Conservation (phyloP, 2,329 filamentous ascomycete genomes). For the Diatrype stigma region DNA sequence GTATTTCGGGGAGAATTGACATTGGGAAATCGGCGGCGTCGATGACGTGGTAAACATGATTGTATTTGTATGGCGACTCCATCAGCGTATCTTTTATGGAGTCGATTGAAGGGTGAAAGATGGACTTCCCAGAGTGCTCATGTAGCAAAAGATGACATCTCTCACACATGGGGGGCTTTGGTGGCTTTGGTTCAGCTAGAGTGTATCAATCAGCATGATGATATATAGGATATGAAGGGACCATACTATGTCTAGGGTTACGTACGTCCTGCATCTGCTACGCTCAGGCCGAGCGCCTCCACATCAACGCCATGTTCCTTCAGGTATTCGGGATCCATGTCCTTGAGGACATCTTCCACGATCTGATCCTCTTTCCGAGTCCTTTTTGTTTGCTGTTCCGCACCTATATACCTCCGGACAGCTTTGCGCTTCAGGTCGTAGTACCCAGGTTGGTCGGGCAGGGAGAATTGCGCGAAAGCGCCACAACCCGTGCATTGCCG, state of each 20-base stretch:
- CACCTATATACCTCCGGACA: conserved; percentile 44
- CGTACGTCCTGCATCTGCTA: conserved; percentile 8
- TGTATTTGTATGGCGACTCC: conserved; percentile 84
- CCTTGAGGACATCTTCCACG: conserved; percentile 40
- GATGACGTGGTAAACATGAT: conserved; percentile 92
- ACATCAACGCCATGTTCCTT: conserved; percentile 44
- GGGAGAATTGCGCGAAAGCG: conserved; percentile 54
- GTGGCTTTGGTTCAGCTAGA: conserved; percentile 8
- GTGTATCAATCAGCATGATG: neutral
- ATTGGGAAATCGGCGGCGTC: conserved; percentile 97
- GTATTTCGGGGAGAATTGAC: conserved; percentile 77
- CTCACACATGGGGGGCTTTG: conserved; percentile 66
- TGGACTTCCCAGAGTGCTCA: conserved; percentile 66
- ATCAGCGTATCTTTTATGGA: conserved; percentile 79
- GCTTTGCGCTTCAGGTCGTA: conserved; percentile 49
- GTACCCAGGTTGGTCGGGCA: conserved; percentile 51
- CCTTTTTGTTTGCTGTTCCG: conserved; percentile 21
- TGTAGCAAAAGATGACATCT: conserved; percentile 81
- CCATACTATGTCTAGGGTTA: too few species aligned
- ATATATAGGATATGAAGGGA: neutral
- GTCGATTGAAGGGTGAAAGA: conserved; percentile 75
- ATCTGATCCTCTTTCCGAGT: conserved; percentile 40
- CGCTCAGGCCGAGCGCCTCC: conserved; percentile 28
- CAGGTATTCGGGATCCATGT: conserved; percentile 38
- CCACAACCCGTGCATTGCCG: conserved; percentile 61